A percentile compares a stretch with the other conserved stretches of the same genome.
Conservation (phyloP, 2,329 filamentous ascomycete species). For the Neonectria faginata region DNA sequence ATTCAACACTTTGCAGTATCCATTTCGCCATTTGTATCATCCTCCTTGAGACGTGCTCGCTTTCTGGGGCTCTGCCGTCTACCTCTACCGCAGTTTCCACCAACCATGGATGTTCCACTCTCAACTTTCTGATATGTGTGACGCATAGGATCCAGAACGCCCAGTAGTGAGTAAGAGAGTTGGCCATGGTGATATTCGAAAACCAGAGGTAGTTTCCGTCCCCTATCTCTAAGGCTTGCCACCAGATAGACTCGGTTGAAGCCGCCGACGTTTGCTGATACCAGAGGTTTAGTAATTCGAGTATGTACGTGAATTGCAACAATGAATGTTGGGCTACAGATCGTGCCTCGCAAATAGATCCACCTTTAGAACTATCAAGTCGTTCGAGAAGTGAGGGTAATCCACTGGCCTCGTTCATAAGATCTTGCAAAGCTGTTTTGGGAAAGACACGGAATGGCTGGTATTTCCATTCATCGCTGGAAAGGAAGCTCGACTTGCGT, state of each 20-base stretch:
- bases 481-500: slow-evolving; percentile 22
- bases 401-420: slow-evolving; percentile 21
- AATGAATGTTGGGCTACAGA: slow-evolving; percentile 2
- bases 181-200: slow-evolving; percentile 51
- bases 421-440: slow-evolving; percentile 14
- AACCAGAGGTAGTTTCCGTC: slow-evolving; percentile 44
- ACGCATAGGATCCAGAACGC: slow-evolving; percentile 53
- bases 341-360: neutral
- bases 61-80: neutral
- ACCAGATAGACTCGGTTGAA: neutral
- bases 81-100: neutral
- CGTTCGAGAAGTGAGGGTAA: slow-evolving; percentile 8
- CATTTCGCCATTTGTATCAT: slow-evolving; percentile 37
- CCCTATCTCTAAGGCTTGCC: neutral
- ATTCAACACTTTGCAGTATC: slow-evolving; percentile 52
- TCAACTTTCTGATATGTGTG: slow-evolving; percentile 38
- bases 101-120: neutral
- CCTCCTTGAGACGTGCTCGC: neutral
- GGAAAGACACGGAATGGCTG: slow-evolving; percentile 20
- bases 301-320: neutral
- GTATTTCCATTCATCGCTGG: slow-evolving; percentile 17
- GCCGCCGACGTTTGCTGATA: neutral
- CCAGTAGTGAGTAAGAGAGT: slow-evolving; percentile 54
- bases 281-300: slow-evolving; percentile 7
- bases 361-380: slow-evolving; percentile 6